Base-by-base conservation (phyloP, 306 rosid genomes). In the Vachellia pachyceras region DNA sequence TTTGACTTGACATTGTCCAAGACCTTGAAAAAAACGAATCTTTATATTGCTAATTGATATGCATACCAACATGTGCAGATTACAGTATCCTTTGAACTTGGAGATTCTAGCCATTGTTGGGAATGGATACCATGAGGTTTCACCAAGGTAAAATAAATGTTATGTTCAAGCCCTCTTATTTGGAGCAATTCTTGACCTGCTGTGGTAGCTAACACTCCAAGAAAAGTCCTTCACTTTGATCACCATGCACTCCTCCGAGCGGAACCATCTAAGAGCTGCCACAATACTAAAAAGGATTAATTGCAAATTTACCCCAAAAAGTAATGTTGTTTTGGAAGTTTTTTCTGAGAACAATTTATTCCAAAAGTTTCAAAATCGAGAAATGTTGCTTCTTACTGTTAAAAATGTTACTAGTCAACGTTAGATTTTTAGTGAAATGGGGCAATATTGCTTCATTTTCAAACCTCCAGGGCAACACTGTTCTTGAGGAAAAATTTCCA, bases 81-180 rank as follows among this genome's bases (percentile, higher is more conserved):
- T 29, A 55, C 73, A 72, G 15, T 41, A 46, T 63, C 20, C 52
- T 63, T 7, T 63, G 57, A 66, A 22, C 25, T 79, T 6, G 54
- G 77, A 57, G 42, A 72, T 70, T 64, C 55, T 61, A 35, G 77
- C 49, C 70, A 71, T 40, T 13, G 29, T n/a, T 3, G 39, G 18
- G 36, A 69, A 42, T 10, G 36, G 36, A 55, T 36, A 61, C 45
- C 78, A 61, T 22, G 42, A 61, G 4, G 55, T 20, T 61, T 80
- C 73, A 10, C 14, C 20, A 33, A 4, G 78, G 52, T 36, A 44
- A 12, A 60, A 60, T 35, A 42, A 20, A 69, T 18, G 73, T 69
- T 11, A 40, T 71, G 77, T 58, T 44, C 22, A 44, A 41, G 41
- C 25, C 39, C 45, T 78, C 46, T 42, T 41, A 18, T 37, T 69